Evolutionary conservation across 2,329 filamentous ascomycete genomes (phyloP), one percentile per base, ranked within the genome.

Genomic region (Blastomyces emzantsi): DNA sequence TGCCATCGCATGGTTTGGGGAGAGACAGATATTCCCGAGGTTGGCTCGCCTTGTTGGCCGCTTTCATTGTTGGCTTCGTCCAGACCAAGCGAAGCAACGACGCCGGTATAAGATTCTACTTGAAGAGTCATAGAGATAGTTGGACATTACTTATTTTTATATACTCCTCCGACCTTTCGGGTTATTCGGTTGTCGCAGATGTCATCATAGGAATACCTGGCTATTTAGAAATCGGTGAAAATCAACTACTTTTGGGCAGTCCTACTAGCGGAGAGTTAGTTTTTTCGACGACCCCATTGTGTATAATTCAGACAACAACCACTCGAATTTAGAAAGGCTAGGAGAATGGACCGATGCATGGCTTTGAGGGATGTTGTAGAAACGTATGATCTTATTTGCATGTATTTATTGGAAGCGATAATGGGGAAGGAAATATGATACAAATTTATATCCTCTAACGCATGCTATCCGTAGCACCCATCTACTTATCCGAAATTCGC

Each of bases 31-130:
- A 4, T 88, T 97, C 65, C 85, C 87, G 45, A 76, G 77, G 28
- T 68, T 96, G 63, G 88, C 91, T 22, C 86, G 84, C 66, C 75
- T 80, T 57, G 78, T 96, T 63, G 91, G 90, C 1, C 78, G 77
- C 39, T 68, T 82, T 19, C 88, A 86, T 71, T 77, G 82, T 60
- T 77, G 74, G n/a, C 62, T 91, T 58, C 77, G 73, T 77, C 83
- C 68, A 75, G 73, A 83, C 60, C 81, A 80, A 72, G 77, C 80
- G 54, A 97, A 97, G 79, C 86, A 88, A 77, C 84, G 92, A 67
- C 96, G 96, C 76, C 81, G 87, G 77, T 97, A 97, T 73, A 97
- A 97, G 78, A 70, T 90, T 25, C 87, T 97, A 39, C 73, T 82
- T 60, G 89, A 94, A 72, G 80, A 84, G 63, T 89, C 88, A 83